Evolutionary conservation across 2,329 filamentous ascomycete genomes (phyloP).

Genomic region (Talaromyces sp.): DNA sequence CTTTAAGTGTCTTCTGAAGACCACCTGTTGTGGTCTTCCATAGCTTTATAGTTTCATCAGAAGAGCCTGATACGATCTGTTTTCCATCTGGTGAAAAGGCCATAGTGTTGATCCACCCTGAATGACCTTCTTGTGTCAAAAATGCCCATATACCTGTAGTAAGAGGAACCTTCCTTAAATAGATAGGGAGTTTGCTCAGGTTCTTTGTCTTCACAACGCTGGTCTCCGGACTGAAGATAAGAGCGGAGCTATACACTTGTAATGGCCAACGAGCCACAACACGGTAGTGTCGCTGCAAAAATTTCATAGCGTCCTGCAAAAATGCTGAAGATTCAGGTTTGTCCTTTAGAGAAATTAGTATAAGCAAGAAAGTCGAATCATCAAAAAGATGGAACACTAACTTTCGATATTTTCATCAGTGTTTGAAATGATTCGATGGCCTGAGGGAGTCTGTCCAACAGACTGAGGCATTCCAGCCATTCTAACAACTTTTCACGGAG

Average conservation of each 20-base stretch:
- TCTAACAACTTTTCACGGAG: constrained; percentile 27
- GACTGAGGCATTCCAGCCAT: constrained; percentile 34
- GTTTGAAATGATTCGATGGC: constrained; percentile 19
- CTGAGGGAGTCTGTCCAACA: constrained; percentile 22
- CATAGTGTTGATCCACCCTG: background rate
- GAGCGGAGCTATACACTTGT: constrained; percentile 21
- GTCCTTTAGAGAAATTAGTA: background rate
- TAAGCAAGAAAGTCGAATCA: too few relatives aligned
- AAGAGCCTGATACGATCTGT: background rate
- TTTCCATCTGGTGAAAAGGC: background rate
- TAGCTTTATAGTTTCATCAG: background rate
- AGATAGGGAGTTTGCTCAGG: constrained; percentile 6
- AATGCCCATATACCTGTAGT: constrained; percentile 5
- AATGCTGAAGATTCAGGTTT: background rate
- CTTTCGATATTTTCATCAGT: constrained; percentile 7
- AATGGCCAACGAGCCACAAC: constrained; percentile 14
- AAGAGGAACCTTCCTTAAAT: constrained; percentile 4
- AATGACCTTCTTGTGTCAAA: constrained; percentile 7
- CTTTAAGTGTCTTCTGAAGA: background rate
- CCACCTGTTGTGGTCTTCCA: background rate
- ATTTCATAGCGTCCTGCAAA: constrained; percentile 16
- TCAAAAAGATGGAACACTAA: too few relatives aligned
- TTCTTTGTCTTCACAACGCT: constrained; percentile 14
- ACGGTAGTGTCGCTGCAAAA: constrained; percentile 16
- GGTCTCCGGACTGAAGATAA: constrained; percentile 21